phyloP scores from a whole-genome alignment of 768 basidiomycete genomes.

The Termitomyces sp. region DNA sequence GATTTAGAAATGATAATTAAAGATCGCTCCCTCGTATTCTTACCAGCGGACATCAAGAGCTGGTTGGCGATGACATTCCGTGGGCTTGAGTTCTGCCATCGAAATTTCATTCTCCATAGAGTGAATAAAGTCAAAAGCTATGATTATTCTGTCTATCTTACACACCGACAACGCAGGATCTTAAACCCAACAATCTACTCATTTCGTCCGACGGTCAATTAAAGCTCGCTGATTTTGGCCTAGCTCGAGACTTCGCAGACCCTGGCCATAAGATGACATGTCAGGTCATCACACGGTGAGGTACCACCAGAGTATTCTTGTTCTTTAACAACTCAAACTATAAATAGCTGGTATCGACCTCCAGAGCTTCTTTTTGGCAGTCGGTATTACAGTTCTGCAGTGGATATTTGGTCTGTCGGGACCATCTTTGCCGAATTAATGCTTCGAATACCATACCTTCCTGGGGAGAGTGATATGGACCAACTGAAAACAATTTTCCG shows the following conservation, averaged over 20 bases:
- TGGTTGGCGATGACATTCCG: slow-evolving; percentile 99
- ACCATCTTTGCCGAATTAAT: slow-evolving; percentile 98
- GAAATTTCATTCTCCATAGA: slow-evolving; percentile 90
- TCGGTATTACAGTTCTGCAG: slow-evolving; percentile 84
- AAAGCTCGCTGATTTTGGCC: slow-evolving; percentile 98
- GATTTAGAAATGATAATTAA: slow-evolving; percentile 97
- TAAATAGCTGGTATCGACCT: slow-evolving; percentile 89
- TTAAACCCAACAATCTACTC: slow-evolving; percentile 98
- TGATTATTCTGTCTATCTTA: background rate
- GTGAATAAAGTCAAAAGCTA: slow-evolving; percentile 35
- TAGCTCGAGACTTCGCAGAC: slow-evolving; percentile 94
- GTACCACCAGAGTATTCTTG: slow-evolving; percentile 15
- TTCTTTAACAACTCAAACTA: background rate
- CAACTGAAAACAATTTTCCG: slow-evolving; percentile 93
- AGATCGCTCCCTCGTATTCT: slow-evolving; percentile 86
- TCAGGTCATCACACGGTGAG: slow-evolving; percentile 94
- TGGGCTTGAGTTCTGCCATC: slow-evolving; percentile 96
- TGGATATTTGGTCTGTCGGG: slow-evolving; percentile 97
- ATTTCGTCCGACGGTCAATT: slow-evolving; percentile 86
- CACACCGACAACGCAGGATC: slow-evolving; percentile 51
- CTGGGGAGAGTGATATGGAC: slow-evolving; percentile 95
- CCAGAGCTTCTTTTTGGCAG: slow-evolving; percentile 92
- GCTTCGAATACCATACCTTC: slow-evolving; percentile 91
- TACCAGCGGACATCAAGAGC: slow-evolving; percentile 94
- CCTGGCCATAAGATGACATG: slow-evolving; percentile 96